A percentile compares a stretch with the other conserved stretches of the same genome.
Conservation (phyloP, 2,329 filamentous ascomycete species). For the Mycosphaerella sp. region DNA sequence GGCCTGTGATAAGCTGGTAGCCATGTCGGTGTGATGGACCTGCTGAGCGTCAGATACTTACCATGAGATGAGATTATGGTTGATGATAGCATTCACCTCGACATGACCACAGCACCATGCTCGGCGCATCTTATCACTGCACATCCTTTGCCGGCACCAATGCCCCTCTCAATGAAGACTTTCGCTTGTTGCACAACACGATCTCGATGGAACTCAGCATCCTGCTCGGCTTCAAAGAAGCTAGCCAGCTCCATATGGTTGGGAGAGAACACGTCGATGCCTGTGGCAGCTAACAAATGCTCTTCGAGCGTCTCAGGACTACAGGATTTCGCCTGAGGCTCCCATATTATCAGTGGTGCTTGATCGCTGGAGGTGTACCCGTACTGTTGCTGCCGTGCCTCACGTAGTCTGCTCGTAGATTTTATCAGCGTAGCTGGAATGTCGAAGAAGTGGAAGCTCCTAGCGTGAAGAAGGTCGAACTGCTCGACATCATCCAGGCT, state of each 20-base stretch:
- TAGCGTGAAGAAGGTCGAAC: conserved; percentile 2
- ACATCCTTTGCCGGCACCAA: conserved; percentile 18
- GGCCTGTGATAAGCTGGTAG: conserved; percentile 19
- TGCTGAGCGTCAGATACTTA: not conserved
- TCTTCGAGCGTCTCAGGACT: conserved; percentile 16
- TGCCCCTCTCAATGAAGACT: conserved; percentile 17
- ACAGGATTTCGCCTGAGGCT: conserved; percentile 29
- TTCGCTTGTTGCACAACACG: conserved; percentile 21
- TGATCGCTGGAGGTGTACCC: not conserved
- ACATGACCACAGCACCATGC: conserved; percentile 25
- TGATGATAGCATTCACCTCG: not conserved
- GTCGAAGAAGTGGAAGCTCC: conserved; percentile 28
- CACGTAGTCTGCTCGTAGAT: conserved; percentile 10
- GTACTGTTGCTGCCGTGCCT: conserved; percentile 1
- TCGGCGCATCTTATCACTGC: conserved; percentile 23
- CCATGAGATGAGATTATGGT: not conserved
- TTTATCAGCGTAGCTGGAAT: conserved; percentile 15
- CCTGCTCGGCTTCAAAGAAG: conserved; percentile 18
- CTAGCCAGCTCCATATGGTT: conserved; percentile 27
- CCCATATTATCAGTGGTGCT: conserved; percentile 25
- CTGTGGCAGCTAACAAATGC: conserved; percentile 16
- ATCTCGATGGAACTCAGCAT: conserved; percentile 10
- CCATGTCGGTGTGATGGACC: conserved; percentile 13
- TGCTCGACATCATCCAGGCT: conserved; percentile 14
- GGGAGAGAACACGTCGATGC: conserved; percentile 29